Evolutionary conservation across 2,329 filamentous ascomycete species (phyloP), one percentile per base, ranked within the genome.

Genomic region (Trematosphaeria pertusa): DNA sequence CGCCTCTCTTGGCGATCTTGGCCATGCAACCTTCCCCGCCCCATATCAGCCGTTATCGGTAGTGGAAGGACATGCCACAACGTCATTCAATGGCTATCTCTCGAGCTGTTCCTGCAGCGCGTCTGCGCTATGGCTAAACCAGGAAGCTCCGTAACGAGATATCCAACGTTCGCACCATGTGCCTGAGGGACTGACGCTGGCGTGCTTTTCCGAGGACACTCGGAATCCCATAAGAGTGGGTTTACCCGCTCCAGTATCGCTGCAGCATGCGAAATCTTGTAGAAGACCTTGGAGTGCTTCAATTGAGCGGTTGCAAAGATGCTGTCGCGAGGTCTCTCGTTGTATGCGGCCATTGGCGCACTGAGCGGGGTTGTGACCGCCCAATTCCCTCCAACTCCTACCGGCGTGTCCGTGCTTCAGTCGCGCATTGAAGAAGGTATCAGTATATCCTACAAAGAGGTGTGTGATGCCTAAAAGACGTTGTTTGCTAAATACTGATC

Each of bases 381-480:
- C 28, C 73, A 76, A 35, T 72, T 75, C 19, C 75, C 76, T 34
- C 69, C 73, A 11, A 59, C 55, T 26, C 67, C 69, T 4, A 66
- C 69, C 35, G 72, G 67, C 4, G 52, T 76, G 1, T 70, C 70
- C 11, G 60, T 72, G 10, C 54, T 77, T 7, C 61, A 71, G 12
- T 74, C 75, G 10, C 63, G 69, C 22, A 57, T 74, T 30, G 64
- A 73, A 41, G 64, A 73, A 14, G 71, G 70, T 17, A 60, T 76
- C 15, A 65, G 64, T 8, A 73, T 79, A 26, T 70, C 73, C 3
- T 77, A 76, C 58, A 78, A 78, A 53, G 71, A 76, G 59, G 74
- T 73, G 19, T 51, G 50, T 46, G 14, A 28, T 18, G 22, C 24
- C 18, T 40, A 2, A 8, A 10, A 10, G 2, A 1, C 7, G 10